phyloP scores from a whole-genome alignment of 2,329 filamentous ascomycete genomes.

The Trichophyton verrucosum region DNA sequence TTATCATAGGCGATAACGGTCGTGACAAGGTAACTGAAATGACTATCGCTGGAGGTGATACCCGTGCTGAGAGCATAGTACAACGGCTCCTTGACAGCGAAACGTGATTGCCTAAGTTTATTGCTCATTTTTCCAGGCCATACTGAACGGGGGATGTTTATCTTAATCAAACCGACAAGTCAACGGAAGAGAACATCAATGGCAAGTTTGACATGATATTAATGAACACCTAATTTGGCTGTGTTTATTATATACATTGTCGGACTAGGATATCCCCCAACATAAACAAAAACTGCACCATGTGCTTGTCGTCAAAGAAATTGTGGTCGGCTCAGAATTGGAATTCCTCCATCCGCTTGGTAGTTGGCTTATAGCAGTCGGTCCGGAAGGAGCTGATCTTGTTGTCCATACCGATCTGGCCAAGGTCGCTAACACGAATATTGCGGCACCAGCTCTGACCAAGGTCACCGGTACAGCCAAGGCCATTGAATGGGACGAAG shows the following conservation, averaged over 20 bases:
- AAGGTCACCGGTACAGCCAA: not conserved
- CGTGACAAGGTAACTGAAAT: slow-evolving; percentile 28
- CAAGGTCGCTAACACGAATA: not conserved
- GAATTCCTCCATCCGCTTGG: not conserved
- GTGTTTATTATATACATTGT: not conserved
- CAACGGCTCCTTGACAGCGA: slow-evolving; percentile 18
- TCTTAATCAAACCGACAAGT: too few species aligned
- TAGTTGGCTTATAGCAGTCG: not conserved
- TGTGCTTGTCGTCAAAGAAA: not conserved
- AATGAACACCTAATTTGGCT: not conserved
- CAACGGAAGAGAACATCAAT: too few species aligned
- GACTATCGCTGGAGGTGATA: slow-evolving; percentile 24
- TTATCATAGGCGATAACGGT: slow-evolving; percentile 31
- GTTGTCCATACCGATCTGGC: slow-evolving; percentile 1
- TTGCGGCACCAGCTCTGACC: slow-evolving; percentile 3
- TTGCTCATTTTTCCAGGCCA: too few species aligned
- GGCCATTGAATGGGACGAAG: slow-evolving; percentile 1
- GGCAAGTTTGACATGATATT: not conserved
- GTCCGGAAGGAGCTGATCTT: slow-evolving; percentile 2
- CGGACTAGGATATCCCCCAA: not conserved
- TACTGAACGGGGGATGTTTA: too few species aligned
- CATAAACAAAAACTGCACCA: not conserved
- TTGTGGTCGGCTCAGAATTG: not conserved
- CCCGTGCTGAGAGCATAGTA: slow-evolving; percentile 25
- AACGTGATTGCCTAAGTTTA: not conserved